phyloP scores from a whole-genome alignment of 2,329 filamentous ascomycete genomes.

The Aureobasidium musti region DNA sequence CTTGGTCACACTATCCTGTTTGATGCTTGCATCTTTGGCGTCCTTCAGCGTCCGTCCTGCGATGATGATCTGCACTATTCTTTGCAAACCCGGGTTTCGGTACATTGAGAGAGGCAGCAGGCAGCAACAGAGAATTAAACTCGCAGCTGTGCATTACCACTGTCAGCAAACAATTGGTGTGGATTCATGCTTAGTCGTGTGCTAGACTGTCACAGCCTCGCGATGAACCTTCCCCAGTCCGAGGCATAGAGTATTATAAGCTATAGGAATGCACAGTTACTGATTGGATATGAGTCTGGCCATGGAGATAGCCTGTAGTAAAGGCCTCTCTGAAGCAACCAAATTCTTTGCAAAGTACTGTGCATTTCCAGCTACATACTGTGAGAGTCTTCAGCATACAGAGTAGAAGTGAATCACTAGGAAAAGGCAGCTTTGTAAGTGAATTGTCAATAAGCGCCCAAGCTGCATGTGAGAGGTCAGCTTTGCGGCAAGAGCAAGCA shows the following conservation, averaged over 20 bases:
- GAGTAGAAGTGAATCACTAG: neutral
- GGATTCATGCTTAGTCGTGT: neutral
- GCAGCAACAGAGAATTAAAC: neutral
- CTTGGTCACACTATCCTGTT: neutral
- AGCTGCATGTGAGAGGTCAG: slow-evolving; percentile 15
- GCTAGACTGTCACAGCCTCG: no score
- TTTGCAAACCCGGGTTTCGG: neutral
- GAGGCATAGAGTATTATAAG: no score
- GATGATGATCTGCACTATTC: neutral
- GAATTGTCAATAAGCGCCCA: neutral
- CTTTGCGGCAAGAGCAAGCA: slow-evolving; percentile 3
- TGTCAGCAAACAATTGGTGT: neutral
- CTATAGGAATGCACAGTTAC: no score
- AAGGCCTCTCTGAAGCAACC: no score
- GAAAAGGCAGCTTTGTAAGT: neutral
- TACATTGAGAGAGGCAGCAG: neutral
- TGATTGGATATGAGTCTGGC: no score
- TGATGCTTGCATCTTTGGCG: neutral
- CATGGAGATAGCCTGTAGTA: no score
- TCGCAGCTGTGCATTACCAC: neutral
- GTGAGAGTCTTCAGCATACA: no score
- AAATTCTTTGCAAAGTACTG: neutral
- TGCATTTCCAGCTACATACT: no score
- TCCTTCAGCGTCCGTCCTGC: neutral
- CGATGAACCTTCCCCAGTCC: no score